Conservation (phyloP, 805 yeast genomes). For the Ogataea angusta region DNA sequence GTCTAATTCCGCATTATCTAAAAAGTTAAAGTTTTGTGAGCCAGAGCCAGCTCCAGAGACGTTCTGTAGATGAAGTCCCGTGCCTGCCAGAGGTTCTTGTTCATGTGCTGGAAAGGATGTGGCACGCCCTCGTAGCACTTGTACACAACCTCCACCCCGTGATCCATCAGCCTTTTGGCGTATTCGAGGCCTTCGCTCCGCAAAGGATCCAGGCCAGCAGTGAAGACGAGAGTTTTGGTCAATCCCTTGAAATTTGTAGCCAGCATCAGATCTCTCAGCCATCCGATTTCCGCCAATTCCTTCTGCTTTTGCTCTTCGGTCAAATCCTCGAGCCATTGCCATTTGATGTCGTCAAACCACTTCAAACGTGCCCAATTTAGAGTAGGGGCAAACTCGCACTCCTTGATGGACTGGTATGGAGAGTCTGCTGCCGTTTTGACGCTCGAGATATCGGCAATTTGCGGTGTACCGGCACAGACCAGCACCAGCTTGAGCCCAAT, state of each 20-base stretch:
- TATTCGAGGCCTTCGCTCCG: conserved; percentile 34
- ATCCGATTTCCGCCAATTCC: conserved; percentile 27
- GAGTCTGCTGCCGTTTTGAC: conserved; percentile 26
- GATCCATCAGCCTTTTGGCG: conserved; percentile 26
- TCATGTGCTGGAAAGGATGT: conserved; percentile 36
- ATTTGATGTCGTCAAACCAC: conserved; percentile 32
- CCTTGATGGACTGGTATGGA: conserved; percentile 26
- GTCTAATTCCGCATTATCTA: conserved; percentile 2
- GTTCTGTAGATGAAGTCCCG: conserved; percentile 28
- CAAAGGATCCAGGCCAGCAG: conserved; percentile 35
- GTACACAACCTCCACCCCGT: conserved; percentile 29
- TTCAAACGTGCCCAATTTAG: conserved; percentile 32
- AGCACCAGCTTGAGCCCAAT: conserved; percentile 23
- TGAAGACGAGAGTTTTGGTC: conserved; percentile 30
- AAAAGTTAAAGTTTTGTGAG: conserved; percentile 20
- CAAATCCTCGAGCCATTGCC: conserved; percentile 22
- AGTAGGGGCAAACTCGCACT: conserved; percentile 34
- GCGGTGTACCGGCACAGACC: conserved; percentile 33
- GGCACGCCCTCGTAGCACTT: conserved; percentile 34
- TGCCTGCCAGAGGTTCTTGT: conserved; percentile 31
- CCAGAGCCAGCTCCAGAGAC: conserved; percentile 29
- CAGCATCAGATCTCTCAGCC: conserved; percentile 29
- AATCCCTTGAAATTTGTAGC: conserved; percentile 29
- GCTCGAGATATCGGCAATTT: conserved; percentile 30
- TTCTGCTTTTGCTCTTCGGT: conserved; percentile 16